Conservation (phyloP, 139 green algal species). For the Auxenochlorella pyrenoidosa region DNA sequence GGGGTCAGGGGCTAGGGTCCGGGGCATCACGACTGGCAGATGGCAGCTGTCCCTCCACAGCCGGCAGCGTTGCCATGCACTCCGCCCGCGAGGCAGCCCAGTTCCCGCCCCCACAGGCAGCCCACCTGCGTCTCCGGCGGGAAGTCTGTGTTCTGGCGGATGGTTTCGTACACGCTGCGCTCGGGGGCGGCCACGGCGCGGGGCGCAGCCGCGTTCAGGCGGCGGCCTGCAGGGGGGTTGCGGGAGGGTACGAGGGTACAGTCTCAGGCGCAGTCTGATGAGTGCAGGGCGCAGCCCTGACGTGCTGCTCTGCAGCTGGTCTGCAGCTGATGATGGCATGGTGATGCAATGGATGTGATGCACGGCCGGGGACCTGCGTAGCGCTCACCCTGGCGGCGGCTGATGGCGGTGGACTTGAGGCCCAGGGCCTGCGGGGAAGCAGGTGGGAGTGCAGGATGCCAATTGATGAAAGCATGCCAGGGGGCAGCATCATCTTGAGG, state of each 20-base stretch:
- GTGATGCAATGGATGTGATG: no score
- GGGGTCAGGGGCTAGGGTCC: not conserved
- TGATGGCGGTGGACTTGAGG: not conserved
- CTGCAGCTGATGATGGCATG: no score
- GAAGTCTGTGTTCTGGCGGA: conserved; percentile 31
- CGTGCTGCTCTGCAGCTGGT: no score
- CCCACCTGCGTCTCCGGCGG: conserved; percentile 26
- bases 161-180: conserved; percentile 20
- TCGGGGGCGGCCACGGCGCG: conserved; percentile 20
- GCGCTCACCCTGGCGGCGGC: not conserved
- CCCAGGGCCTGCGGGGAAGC: not conserved
- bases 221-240: conserved; percentile 22
- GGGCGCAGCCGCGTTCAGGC: not conserved
- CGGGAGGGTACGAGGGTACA: not conserved
- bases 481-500: no score
- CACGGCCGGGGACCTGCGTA: no score
- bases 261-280: not conserved
- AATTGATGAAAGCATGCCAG: no score
- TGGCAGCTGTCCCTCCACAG: not conserved
- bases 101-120: not conserved
- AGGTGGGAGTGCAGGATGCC: no score
- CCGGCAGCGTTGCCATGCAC: no score
- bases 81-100: no score
- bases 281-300: no score
- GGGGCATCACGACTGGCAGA: not conserved